Base-by-base conservation (phyloP, 768 basidiomycete genomes). In the Mycena galopus region DNA sequence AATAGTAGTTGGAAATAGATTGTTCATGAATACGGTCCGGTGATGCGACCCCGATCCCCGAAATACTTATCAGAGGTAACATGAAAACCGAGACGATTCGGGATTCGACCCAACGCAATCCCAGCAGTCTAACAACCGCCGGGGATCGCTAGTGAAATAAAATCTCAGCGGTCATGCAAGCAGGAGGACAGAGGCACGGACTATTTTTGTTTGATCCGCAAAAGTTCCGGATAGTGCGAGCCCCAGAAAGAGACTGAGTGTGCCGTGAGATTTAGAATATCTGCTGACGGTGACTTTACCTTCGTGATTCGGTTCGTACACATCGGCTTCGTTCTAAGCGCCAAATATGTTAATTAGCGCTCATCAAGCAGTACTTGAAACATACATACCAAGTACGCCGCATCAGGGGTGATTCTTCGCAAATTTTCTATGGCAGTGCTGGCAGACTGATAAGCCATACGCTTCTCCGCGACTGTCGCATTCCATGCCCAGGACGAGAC, bases 301-400 rank as follows among this genome's bases (percentile, higher is more conserved):
- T 79, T 86, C 74, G 68, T 84, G 78, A 65, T 86, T 85, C 12
- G 85, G 85, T 67, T 88, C 86, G 65, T 87, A 81, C 4, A 87
- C 84, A 73, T 87, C 87, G 0, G 86, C 85, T 72, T 88, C 87
- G 65, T 87, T 88, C 86, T 87, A 32, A 17, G 55, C 7, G 30
- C 19, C 55, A 57, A 21, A n/a, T 11, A 19, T 4, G 30, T 2
- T 16, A n/a, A n/a, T 33, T 9, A 21, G 14, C 1, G 6, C 2
- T 30, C 27, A 4, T 4, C n/a, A 9, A 30, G 32, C 17, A 32
- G 30, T 19, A 57, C 21, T 39, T 19, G 71, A 32, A 30, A 42
- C 27, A 37, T 37, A 37, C 83, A 67, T 59, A 87, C 87, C 65
- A 82, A 65, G 75, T 88, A 88, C n/a, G 88, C 85, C 42, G 84